Percentiles rank a stretch among this genome's conserved stretches.
Conservation (phyloP, 2,329 filamentous ascomycete genomes). For the Botrytis pseudocinerea region DNA sequence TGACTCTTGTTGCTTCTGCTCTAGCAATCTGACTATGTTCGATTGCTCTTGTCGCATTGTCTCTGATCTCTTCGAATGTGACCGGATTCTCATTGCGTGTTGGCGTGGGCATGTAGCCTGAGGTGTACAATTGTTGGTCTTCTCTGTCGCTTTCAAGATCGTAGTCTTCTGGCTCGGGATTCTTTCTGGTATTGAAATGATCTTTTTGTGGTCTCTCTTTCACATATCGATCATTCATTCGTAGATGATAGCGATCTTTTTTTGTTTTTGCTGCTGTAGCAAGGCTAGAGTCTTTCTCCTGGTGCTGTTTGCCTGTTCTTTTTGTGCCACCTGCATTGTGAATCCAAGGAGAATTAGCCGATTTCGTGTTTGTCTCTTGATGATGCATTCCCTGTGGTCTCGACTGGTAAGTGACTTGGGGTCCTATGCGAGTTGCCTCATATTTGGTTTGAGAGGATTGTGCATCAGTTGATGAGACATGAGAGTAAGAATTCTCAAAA, state of each 20-base stretch:
- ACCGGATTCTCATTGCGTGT: not conserved
- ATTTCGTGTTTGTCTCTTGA: not conserved
- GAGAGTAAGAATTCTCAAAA: not conserved
- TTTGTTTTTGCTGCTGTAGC: not conserved
- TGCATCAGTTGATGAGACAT: not conserved
- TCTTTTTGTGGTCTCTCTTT: not conserved
- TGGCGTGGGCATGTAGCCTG: not conserved
- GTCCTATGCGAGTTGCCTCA: not conserved
- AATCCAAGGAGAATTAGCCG: not conserved
- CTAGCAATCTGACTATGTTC: not conserved
- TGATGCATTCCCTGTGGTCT: not conserved
- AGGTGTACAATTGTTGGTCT: not conserved
- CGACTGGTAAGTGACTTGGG: not conserved
- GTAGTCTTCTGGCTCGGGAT: not conserved
- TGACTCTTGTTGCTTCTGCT: not conserved
- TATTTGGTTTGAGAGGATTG: not conserved
- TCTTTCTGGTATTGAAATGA: not conserved
- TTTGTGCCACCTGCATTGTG: not conserved
- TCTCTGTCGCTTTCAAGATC: not conserved
- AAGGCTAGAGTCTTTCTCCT: not conserved
- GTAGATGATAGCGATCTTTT: not conserved
- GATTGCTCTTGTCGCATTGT: not conserved
- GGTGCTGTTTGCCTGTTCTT: not conserved
- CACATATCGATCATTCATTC: not conserved
- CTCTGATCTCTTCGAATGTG: not conserved